phyloP scores from a whole-genome alignment of 179 eudicot genomes.

The Nepenthes alata region DNA sequence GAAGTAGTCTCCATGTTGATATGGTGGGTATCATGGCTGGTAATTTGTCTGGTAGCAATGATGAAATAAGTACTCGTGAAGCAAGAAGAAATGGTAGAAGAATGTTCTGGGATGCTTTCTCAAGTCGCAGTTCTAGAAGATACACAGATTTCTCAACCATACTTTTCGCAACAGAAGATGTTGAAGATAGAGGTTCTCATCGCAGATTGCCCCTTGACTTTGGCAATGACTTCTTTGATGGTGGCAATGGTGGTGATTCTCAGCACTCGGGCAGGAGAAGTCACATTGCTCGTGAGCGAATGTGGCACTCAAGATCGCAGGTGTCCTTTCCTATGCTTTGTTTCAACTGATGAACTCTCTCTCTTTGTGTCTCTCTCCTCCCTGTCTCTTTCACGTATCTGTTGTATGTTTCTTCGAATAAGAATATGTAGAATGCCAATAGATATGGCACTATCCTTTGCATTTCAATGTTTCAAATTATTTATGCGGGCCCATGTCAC shows the following conservation, averaged over 20 bases:
- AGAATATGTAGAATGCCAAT: too few species aligned
- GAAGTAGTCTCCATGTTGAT: conserved; percentile 41
- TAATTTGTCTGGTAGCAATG: conserved; percentile 27
- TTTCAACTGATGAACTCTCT: neutral
- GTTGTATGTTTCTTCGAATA: too few species aligned
- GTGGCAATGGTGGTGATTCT: conserved; percentile 34
- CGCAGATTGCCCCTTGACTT: conserved; percentile 76
- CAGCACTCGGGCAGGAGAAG: conserved; percentile 33
- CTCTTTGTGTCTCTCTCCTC: too few species aligned
- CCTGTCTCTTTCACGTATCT: too few species aligned
- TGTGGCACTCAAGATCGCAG: conserved; percentile 59
- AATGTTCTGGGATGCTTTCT: conserved; percentile 61
- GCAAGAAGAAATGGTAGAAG: conserved; percentile 53
- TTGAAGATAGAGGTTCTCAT: conserved; percentile 43
- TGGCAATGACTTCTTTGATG: conserved; percentile 35
- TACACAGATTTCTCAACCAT: conserved; percentile 40
- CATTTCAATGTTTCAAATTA: too few species aligned
- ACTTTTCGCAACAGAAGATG: conserved; percentile 40
- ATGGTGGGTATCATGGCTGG: conserved; percentile 43
- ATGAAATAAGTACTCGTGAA: conserved; percentile 38
- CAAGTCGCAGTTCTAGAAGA: conserved; percentile 60
- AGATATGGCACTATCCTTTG: too few species aligned
- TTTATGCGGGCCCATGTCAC: too few species aligned
- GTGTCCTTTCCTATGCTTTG: conserved; percentile 17
- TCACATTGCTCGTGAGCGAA: conserved; percentile 32